phyloP scores from a whole-genome alignment of 2,329 filamentous ascomycete species.

The Alternaria brassicae region DNA sequence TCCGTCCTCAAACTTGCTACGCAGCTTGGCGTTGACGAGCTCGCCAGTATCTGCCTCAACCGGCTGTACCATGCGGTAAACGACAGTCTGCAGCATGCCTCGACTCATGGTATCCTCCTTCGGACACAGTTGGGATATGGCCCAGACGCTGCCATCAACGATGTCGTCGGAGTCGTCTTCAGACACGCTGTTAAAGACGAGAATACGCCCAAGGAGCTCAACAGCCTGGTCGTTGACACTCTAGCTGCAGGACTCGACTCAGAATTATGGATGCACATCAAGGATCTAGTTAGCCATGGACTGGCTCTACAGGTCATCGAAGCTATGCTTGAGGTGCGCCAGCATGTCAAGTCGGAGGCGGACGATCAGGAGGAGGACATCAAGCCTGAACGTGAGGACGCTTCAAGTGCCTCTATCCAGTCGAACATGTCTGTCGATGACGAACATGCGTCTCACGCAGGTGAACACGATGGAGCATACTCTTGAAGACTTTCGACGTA shows the following conservation, averaged over 20 bases:
- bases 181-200: constrained; percentile 23
- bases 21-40: constrained; percentile 16
- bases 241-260: constrained; percentile 21
- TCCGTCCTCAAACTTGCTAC: constrained; percentile 23
- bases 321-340: constrained; percentile 9
- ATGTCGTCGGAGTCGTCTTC: constrained; percentile 25
- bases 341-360: constrained; percentile 7
- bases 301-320: constrained; percentile 13
- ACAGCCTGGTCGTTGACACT: constrained; percentile 19
- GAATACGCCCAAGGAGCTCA: constrained; percentile 17
- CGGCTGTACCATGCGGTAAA: constrained; percentile 13
- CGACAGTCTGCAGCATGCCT: constrained; percentile 11
- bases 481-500: not conserved
- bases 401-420: not conserved
- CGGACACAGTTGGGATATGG: constrained; percentile 10
- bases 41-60: constrained; percentile 23
- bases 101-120: constrained; percentile 6
- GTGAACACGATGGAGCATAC: not conserved
- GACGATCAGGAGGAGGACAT: not conserved
- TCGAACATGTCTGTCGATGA: not conserved
- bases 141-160: not conserved
- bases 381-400: constrained; percentile 4
- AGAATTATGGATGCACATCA: constrained; percentile 16
- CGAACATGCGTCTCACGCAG: not conserved
- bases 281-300: not conserved